Evolutionary conservation across 2,329 filamentous ascomycete genomes (phyloP).

Genomic region (Pseudopithomyces chartarum): DNA sequence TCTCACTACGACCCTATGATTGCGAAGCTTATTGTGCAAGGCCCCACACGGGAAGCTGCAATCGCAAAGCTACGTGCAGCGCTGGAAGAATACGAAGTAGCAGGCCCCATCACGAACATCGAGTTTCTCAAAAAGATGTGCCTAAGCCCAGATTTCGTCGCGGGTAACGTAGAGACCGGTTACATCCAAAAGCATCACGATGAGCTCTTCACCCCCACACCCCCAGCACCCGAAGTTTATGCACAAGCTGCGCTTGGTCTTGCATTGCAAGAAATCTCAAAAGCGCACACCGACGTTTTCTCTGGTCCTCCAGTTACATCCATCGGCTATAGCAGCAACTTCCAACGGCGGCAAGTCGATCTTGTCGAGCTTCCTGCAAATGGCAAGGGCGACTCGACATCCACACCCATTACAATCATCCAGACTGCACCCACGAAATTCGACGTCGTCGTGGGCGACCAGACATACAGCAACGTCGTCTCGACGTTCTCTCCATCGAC

Average conservation of each 20-base stretch:
- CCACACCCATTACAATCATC: slow-evolving; percentile 55
- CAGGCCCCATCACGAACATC: slow-evolving; percentile 91
- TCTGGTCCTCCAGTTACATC: slow-evolving; percentile 44
- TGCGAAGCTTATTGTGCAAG: slow-evolving; percentile 92
- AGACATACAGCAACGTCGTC: slow-evolving; percentile 50
- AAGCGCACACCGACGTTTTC: slow-evolving; percentile 44
- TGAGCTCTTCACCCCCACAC: slow-evolving; percentile 72
- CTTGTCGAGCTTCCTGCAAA: slow-evolving; percentile 56
- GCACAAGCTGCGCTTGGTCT: slow-evolving; percentile 85
- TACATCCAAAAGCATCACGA: slow-evolving; percentile 89
- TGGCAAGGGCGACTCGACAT: slow-evolving; percentile 42
- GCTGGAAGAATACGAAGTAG: slow-evolving; percentile 87
- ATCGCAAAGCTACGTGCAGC: slow-evolving; percentile 82
- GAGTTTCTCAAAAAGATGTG: slow-evolving; percentile 94
- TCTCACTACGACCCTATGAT: slow-evolving; percentile 99
- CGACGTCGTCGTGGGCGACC: slow-evolving; percentile 52
- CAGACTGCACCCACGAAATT: slow-evolving; percentile 59
- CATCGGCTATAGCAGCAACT: slow-evolving; percentile 63
- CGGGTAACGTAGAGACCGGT: slow-evolving; percentile 89
- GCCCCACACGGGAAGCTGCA: slow-evolving; percentile 75
- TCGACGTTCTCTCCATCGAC: slow-evolving; percentile 52
- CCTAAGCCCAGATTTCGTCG: slow-evolving; percentile 78
- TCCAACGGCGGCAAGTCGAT: slow-evolving; percentile 67
- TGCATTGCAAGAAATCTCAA: slow-evolving; percentile 53
- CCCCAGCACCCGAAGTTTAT: slow-evolving; percentile 73